Conservation (phyloP, 164 flowering plant species). For the Litsea cubeba region DNA sequence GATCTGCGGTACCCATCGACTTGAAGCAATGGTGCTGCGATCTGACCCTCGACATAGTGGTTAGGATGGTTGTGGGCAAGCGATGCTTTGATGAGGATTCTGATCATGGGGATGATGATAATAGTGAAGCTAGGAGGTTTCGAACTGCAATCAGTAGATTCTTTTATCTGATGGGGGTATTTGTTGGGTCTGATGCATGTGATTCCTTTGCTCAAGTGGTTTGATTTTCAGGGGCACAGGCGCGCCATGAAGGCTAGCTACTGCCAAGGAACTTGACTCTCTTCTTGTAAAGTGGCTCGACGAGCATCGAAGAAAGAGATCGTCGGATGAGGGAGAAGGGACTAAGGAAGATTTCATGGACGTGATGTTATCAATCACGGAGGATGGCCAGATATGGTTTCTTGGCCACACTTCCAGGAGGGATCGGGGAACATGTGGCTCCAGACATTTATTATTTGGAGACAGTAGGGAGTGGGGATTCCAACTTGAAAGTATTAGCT, state of each 20-base stretch:
- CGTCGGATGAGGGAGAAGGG: background rate
- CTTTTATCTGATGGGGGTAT: background rate
- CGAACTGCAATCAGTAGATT: background rate
- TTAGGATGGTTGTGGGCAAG: conserved; percentile 43
- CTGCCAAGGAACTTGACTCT: background rate
- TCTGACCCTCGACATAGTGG: conserved; percentile 25
- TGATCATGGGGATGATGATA: background rate
- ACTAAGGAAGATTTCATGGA: conserved; percentile 25
- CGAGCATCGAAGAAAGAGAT: conserved; percentile 20
- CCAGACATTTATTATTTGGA: no score
- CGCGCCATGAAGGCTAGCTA: conserved; percentile 1
- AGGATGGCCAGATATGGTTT: no score
- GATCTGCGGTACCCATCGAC: background rate
- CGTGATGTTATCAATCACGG: conserved; percentile 20
- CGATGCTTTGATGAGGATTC: conserved; percentile 12
- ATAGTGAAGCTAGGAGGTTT: conserved; percentile 3
- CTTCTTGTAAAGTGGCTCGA: conserved; percentile 14
- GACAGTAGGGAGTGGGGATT: no score
- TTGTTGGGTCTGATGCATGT: conserved; percentile 2
- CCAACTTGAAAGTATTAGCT: no score
- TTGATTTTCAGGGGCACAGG: background rate
- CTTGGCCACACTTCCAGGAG: no score
- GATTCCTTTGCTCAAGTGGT: background rate
- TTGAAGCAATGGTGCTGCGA: conserved; percentile 26
- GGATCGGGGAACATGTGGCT: no score